Evolutionary conservation across 106 monocot genomes (phyloP), one percentile per base, ranked within the genome.

Genomic region (Dendrobium huoshanense): DNA sequence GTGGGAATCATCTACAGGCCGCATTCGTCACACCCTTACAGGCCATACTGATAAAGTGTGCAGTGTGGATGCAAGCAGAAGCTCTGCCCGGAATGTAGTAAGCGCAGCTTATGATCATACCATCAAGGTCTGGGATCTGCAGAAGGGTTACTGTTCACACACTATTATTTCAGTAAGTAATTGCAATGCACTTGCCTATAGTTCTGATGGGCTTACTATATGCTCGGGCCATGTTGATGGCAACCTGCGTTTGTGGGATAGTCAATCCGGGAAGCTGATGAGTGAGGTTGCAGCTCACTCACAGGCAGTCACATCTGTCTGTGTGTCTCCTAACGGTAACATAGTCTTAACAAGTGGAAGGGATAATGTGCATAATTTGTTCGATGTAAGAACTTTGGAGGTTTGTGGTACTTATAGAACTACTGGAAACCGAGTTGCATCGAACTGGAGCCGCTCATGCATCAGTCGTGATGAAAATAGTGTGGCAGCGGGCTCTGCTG

Each of bases 141-240:
- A 89, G 3, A 91, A 86, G 29, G 98, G 98, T 18, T 98, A 86
- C 77, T 95, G 92, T 72, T 61, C 73, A 19, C 86, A 87, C 80
- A 98, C 98, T 77, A 92, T 98, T 20, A 81, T 93, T 47, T 85
- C 90, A 4, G 48, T 67, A 7, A 98, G 98, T 84, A 98, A 98
- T 83, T 92, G 95, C 80, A 98, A 95, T 75, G 83, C 98, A 1
- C 77, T 98, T 54, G 83, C 88, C 17, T 98, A 88, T 77, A 80
- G 80, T 78, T 75, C 84, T 4, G 98, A 98, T 75, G 87, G 90
- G 15, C 61, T 87, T 24, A 95, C 86, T 1, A 67, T 98, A 37
- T 95, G 89, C 74, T 92, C 98, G 1, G 98, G 95, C 31, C 98
- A 98, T 77, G 84, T 90, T 5, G 98, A 95, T 79, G 98, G 98